Conservation (phyloP, 805 yeast species). For the Kuraishia molischiana region DNA sequence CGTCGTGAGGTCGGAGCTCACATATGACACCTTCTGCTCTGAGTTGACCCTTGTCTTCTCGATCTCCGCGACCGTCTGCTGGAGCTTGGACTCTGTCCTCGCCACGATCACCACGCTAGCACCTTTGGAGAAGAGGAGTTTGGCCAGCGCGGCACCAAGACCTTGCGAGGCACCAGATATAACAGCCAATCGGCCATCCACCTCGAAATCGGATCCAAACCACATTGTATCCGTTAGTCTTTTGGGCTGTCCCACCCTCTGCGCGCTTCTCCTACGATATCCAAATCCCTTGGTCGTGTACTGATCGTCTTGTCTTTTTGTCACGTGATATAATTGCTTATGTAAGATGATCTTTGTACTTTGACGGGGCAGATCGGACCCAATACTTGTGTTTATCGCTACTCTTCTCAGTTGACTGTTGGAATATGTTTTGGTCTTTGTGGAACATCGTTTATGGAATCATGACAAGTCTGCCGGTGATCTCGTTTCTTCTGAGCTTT, state of each 20-base stretch:
- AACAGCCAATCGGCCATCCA: conserved; percentile 47
- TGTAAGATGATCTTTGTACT: too few relatives aligned
- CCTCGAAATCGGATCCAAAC: conserved; percentile 9
- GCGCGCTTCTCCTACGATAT: too few relatives aligned
- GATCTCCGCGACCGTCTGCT: conserved; percentile 36
- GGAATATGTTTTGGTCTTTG: too few relatives aligned
- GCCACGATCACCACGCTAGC: conserved; percentile 72
- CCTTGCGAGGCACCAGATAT: conserved; percentile 96
- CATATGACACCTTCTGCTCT: conserved; percentile 27
- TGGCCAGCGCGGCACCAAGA: conserved; percentile 72
- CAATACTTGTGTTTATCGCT: too few relatives aligned
- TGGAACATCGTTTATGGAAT: background rate
- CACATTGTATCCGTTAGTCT: too few relatives aligned
- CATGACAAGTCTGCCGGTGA: conserved; percentile 30
- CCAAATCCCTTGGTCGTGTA: too few relatives aligned
- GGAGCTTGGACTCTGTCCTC: conserved; percentile 55
- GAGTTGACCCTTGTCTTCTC: conserved; percentile 17
- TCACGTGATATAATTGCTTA: too few relatives aligned
- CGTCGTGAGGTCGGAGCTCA: conserved; percentile 56
- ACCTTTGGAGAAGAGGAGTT: conserved; percentile 29
- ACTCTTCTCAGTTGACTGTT: too few relatives aligned
- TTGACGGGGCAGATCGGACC: too few relatives aligned
- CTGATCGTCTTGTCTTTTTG: too few relatives aligned
- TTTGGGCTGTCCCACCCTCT: too few relatives aligned
- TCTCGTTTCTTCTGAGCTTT: conserved; percentile 25